Evolutionary conservation across 1,139 yeast genomes (phyloP).

Genomic region (Hemisphaericaspora lyxosophila): DNA sequence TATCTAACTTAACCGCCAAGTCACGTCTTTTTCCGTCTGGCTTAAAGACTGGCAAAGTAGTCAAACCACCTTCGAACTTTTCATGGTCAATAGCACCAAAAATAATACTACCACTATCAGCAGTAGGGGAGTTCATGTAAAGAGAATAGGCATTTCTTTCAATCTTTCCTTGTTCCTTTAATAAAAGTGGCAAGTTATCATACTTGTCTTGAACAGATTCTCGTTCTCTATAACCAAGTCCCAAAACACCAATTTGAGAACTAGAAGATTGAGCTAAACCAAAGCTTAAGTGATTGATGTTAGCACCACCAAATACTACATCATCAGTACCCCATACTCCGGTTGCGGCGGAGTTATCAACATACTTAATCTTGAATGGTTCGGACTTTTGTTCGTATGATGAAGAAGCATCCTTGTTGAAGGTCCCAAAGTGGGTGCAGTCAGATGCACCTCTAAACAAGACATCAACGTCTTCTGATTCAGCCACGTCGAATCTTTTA

Average conservation of each 20-base stretch:
- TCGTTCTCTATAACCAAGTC: slow-evolving; percentile 19
- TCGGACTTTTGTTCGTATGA: not conserved
- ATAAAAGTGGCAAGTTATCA: slow-evolving; percentile 31
- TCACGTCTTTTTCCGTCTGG: no score
- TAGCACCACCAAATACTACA: slow-evolving; percentile 9
- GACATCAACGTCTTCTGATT: not conserved
- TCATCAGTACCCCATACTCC: slow-evolving; percentile 56
- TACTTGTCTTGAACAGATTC: slow-evolving; percentile 21
- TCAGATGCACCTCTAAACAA: not conserved
- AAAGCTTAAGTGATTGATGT: slow-evolving; percentile 9
- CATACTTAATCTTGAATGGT: slow-evolving; percentile 5
- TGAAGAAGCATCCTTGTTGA: slow-evolving; percentile 7
- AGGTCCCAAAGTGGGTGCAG: slow-evolving; percentile 9
- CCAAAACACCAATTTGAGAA: slow-evolving; percentile 18
- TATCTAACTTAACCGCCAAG: no score
- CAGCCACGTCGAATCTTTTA: not conserved
- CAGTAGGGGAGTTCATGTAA: slow-evolving; percentile 24
- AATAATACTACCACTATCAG: slow-evolving; percentile 24
- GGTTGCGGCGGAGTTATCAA: slow-evolving; percentile 30
- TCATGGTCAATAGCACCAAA: slow-evolving; percentile 33
- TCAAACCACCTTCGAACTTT: slow-evolving; percentile 24
- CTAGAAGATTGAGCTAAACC: slow-evolving; percentile 16
- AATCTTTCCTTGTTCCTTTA: slow-evolving; percentile 46
- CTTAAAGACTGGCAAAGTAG: slow-evolving; percentile 1
- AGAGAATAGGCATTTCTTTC: slow-evolving; percentile 38